These are phyloP conservation scores for Cryphonectria parasitica DNA, from an alignment of 2,329 filamentous ascomycete species.

Conservation along the genomic window DNA sequence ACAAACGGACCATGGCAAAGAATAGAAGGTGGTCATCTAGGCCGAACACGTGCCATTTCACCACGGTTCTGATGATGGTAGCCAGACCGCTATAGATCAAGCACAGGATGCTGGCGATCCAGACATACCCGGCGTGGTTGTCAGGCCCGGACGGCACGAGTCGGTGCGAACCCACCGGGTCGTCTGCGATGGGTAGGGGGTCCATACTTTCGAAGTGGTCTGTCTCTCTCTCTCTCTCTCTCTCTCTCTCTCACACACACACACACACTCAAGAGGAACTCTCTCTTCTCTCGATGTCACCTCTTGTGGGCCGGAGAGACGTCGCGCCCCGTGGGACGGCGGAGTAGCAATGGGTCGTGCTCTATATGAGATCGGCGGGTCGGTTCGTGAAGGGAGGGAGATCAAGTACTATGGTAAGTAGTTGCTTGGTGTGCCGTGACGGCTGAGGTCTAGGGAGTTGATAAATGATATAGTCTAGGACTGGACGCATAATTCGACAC, in stretches of 20 bases:
- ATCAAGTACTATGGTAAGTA: neutral
- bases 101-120: conserved; percentile 19
- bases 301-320: neutral
- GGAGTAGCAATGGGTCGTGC: neutral
- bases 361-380: neutral
- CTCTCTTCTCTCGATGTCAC: neutral
- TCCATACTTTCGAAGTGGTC: neutral
- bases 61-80: conserved; percentile 1
- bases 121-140: conserved; percentile 20
- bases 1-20: conserved; percentile 17
- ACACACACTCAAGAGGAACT: neutral
- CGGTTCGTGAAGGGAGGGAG: neutral
- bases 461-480: neutral
- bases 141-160: neutral
- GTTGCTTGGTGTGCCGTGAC: neutral
- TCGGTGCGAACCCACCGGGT: conserved; percentile 10
- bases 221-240: neutral
- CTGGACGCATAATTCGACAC: neutral
- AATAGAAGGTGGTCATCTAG: conserved; percentile 18
- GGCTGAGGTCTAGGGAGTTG: neutral
- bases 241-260: too few species aligned
- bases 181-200: neutral
- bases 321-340: neutral
- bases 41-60: conserved; percentile 16
- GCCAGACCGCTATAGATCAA: conserved; percentile 14